Evolutionary conservation across 345 rosid genomes (phyloP).

Genomic region (Laguncularia racemosa): DNA sequence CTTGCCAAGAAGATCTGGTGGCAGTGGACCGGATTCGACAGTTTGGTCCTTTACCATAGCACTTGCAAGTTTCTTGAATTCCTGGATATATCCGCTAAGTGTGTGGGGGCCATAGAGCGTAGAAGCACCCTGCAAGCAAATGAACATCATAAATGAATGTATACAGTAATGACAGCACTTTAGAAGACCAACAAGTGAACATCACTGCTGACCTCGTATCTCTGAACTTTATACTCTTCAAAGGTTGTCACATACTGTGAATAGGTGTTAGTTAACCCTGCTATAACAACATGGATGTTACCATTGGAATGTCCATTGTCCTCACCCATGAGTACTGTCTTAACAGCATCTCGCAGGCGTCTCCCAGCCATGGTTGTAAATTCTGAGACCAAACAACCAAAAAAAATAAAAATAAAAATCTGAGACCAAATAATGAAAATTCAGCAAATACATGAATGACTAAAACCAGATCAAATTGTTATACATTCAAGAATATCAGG

Average conservation of each 20-base stretch:
- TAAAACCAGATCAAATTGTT: no score
- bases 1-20: conserved; percentile 69
- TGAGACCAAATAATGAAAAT: conserved; percentile 13
- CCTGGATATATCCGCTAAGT: conserved; percentile 82
- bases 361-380: conserved; percentile 99
- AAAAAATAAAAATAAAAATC: no score
- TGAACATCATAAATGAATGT: neutral
- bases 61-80: conserved; percentile 71
- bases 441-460: neutral
- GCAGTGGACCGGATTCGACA: conserved; percentile 58
- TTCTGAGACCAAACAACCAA: conserved; percentile 32
- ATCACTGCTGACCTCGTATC: conserved; percentile 69
- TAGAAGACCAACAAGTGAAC: no score
- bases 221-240: conserved; percentile 88
- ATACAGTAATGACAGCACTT: neutral
- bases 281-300: conserved; percentile 70
- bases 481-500: no score
- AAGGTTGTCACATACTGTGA: conserved; percentile 91
- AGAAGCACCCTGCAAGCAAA: conserved; percentile 74
- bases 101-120: conserved; percentile 92
- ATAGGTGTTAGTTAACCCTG: conserved; percentile 90
- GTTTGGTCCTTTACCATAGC: conserved; percentile 48
- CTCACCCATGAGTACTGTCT: conserved; percentile 47
- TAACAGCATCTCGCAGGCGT: conserved; percentile 95
- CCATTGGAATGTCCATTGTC: conserved; percentile 31